Base-by-base conservation (phyloP, 1,284 basidiomycete genomes). In the Chalciporus sp. region DNA sequence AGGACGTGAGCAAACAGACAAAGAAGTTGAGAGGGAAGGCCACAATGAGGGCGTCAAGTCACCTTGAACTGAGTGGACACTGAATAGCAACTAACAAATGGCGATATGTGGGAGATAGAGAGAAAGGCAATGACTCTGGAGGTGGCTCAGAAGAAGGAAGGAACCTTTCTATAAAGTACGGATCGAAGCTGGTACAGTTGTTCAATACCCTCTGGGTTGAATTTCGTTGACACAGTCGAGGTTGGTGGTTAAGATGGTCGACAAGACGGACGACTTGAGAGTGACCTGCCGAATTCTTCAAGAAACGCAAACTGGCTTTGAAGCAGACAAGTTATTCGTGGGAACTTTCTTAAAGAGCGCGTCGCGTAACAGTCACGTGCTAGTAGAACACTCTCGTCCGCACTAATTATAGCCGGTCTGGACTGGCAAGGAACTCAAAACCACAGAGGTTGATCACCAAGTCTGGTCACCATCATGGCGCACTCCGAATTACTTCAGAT, bases 281-380 rank as follows among this genome's bases (percentile, higher is more conserved):
- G n/a, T n/a, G 49, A 53, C 35, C 62, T 44, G 56, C 57, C 49
- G 42, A 64, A 67, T 58, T n/a, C n/a, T 58, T 58, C 64, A 62
- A 66, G 67, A 70, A 67, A 61, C 48, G 58, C 57, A 58, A n/a
- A 61, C 66, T 58, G 53, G 49, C 58, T 68, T 53, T 53, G 56
- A 52, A 52, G 62, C 56, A 58, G 56, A 62, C 11, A 58, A 56
- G 52, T 26, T 43, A 0, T 40, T 62, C 68, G 68, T 67, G 65
- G 58, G 65, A 67, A 67, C 10, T 52, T 54, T 61, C 60, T 68
- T 67, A 69, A 68, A 68, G 64, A 65, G 68, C 65, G 65, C 65
- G 65, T 67, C 65, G 65, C 65, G 65, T 67, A 67, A 70, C 55
- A 63, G 65, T 67, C 65, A 67, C 65, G 66, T 67, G 65, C 57